Conservation (phyloP, 768 basidiomycete genomes). For the Termitomyces titanicus region DNA sequence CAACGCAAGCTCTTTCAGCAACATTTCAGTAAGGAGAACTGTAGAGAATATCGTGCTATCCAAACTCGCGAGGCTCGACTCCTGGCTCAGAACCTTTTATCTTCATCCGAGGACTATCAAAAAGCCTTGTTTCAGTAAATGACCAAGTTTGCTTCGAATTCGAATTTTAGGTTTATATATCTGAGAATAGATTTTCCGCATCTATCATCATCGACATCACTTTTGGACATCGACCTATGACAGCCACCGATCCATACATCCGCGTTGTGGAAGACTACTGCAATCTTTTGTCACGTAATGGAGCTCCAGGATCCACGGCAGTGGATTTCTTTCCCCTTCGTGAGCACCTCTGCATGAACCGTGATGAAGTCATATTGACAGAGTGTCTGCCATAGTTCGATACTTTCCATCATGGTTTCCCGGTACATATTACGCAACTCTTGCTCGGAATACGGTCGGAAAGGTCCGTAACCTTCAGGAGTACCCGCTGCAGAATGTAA, state of each 20-base stretch:
- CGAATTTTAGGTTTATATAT: background rate
- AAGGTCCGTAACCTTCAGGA: background rate
- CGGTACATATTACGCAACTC: slow-evolving; percentile 16
- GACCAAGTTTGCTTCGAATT: too few relatives aligned
- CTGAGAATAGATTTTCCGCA: slow-evolving; percentile 3
- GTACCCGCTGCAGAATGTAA: slow-evolving; percentile 8
- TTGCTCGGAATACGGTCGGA: slow-evolving; percentile 13
- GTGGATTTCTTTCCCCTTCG: slow-evolving; percentile 12
- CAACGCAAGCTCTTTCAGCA: slow-evolving; percentile 8
- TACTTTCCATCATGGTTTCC: slow-evolving; percentile 29
- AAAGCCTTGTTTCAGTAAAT: background rate
- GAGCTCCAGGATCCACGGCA: slow-evolving; percentile 4
- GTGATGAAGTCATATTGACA: background rate
- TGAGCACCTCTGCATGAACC: background rate
- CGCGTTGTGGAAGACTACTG: background rate
- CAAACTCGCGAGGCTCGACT: slow-evolving; percentile 13
- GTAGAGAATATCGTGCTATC: slow-evolving; percentile 5
- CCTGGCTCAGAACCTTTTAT: slow-evolving; percentile 13
- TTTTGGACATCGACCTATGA: slow-evolving; percentile 6
- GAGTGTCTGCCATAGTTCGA: slow-evolving; percentile 18
- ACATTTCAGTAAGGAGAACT: slow-evolving; percentile 9
- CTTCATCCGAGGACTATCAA: background rate
- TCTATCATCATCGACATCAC: slow-evolving; percentile 8
- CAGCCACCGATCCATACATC: slow-evolving; percentile 3
- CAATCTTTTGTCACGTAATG: background rate